Percentiles rank a stretch among this genome's conserved stretches.
Conservation (phyloP, 139 green algal species). For the Spirogloea muscicola region DNA sequence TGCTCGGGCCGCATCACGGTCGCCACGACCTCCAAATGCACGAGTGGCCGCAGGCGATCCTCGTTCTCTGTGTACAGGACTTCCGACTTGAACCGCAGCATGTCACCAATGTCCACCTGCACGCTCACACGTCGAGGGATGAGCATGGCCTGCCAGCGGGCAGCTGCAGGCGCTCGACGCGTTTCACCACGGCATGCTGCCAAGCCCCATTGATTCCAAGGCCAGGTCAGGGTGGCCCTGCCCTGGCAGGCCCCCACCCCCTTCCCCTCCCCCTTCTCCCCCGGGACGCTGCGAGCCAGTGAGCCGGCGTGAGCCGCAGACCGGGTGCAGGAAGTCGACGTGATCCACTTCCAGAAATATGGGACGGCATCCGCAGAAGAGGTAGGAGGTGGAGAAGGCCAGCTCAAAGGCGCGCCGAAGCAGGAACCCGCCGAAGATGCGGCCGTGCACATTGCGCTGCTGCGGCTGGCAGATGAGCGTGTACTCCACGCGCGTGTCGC, state of each 20-base stretch:
- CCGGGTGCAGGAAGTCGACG: constrained; percentile 53
- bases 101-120: constrained; percentile 74
- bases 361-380: constrained; percentile 66
- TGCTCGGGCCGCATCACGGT: constrained; percentile 18
- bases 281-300: too few relatives aligned
- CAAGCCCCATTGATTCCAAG: too few relatives aligned
- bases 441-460: constrained; percentile 55
- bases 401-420: constrained; percentile 83
- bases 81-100: constrained; percentile 62
- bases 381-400: constrained; percentile 73
- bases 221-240: too few relatives aligned
- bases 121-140: too few relatives aligned
- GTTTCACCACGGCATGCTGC: too few relatives aligned
- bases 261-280: too few relatives aligned
- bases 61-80: constrained; percentile 53
- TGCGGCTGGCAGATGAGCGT: constrained; percentile 77
- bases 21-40: constrained; percentile 32
- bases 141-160: too few relatives aligned
- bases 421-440: constrained; percentile 82
- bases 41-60: background rate
- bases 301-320: too few relatives aligned
- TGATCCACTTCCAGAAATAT: constrained; percentile 58
- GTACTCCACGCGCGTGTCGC: constrained; percentile 56
- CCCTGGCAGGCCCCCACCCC: too few relatives aligned
- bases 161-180: too few relatives aligned